Evolutionary conservation across 257 asterid genomes (phyloP).

Genomic region (Fraxinus americana): DNA sequence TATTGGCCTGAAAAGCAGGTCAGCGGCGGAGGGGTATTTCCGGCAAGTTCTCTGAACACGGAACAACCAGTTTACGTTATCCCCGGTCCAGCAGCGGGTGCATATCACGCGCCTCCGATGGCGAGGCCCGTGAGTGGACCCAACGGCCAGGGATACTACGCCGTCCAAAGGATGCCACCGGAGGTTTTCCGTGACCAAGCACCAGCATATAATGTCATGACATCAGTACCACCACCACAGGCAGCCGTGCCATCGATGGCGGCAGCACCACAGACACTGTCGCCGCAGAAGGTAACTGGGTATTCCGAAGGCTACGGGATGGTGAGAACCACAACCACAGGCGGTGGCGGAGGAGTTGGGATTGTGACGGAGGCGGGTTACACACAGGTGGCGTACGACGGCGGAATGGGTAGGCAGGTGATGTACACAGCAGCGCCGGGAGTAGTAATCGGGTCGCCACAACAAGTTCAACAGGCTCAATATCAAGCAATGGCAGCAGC

Average conservation of each 20-base stretch:
- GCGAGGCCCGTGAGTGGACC: constrained; percentile 57
- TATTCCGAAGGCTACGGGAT: constrained; percentile 54
- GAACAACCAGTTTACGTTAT: constrained; percentile 83
- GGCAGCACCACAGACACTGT: constrained; percentile 21
- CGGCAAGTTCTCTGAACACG: constrained; percentile 37
- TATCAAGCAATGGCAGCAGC: constrained; percentile 43
- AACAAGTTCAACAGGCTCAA: constrained; percentile 43
- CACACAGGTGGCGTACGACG: constrained; percentile 76
- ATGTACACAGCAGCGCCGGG: constrained; percentile 45
- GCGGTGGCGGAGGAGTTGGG: constrained; percentile 36
- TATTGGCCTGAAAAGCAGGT: constrained; percentile 73
- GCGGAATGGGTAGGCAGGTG: constrained; percentile 68
- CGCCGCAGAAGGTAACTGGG: constrained; percentile 41
- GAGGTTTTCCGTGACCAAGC: constrained; percentile 61
- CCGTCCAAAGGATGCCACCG: constrained; percentile 67
- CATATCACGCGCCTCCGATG: constrained; percentile 60
- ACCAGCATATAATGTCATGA: constrained; percentile 21
- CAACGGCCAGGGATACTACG: constrained; percentile 65
- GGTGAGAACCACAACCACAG: constrained; percentile 42
- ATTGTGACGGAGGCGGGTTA: constrained; percentile 53
- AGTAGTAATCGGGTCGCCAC: constrained; percentile 20
- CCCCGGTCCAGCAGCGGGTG: constrained; percentile 48
- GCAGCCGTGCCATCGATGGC: constrained; percentile 33
- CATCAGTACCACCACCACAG: constrained; percentile 18
- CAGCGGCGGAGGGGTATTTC: constrained; percentile 49